Evolutionary conservation across 2,329 filamentous ascomycete genomes (phyloP).

Genomic region (Aureobasidium mangrovei): DNA sequence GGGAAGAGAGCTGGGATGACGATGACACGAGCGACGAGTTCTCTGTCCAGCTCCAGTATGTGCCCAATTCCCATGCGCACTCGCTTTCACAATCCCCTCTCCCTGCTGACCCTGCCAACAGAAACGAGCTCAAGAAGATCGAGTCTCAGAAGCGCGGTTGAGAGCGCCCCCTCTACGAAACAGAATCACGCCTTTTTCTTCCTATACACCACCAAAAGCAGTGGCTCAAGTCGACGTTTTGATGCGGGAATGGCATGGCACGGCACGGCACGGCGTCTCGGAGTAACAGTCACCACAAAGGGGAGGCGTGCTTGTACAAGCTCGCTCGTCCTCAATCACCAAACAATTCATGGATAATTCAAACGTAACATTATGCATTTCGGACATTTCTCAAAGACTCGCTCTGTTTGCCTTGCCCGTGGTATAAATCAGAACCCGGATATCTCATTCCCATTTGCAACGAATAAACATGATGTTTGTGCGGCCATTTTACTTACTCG

Average conservation of each 20-base stretch:
- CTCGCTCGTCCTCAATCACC: too few relatives aligned
- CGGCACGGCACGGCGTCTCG: conserved; percentile 37
- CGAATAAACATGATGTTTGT: background rate
- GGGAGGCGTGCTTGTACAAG: too few relatives aligned
- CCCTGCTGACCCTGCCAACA: conserved; percentile 28
- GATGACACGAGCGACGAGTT: conserved; percentile 97
- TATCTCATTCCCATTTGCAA: conserved; percentile 5
- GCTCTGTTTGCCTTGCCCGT: conserved; percentile 13
- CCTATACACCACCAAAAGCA: background rate
- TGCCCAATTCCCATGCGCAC: background rate
- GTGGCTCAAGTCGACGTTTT: background rate
- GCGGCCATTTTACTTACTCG: conserved; percentile 50
- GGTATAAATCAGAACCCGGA: conserved; percentile 13
- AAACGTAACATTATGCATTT: conserved; percentile 14
- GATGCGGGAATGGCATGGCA: conserved; percentile 38
- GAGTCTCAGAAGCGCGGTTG: conserved; percentile 39
- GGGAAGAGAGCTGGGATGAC: conserved; percentile 99
- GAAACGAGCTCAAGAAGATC: conserved; percentile 92
- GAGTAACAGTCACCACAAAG: conserved; percentile 1
- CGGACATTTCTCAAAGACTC: conserved; percentile 10
- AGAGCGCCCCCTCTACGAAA: background rate
- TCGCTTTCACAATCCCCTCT: background rate
- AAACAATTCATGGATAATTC: background rate
- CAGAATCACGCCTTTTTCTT: background rate
- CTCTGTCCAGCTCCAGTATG: conserved; percentile 80